Evolutionary conservation across 2,329 filamentous ascomycete species (phyloP), one percentile per base, ranked within the genome.

Genomic region (Colletotrichum agaves): DNA sequence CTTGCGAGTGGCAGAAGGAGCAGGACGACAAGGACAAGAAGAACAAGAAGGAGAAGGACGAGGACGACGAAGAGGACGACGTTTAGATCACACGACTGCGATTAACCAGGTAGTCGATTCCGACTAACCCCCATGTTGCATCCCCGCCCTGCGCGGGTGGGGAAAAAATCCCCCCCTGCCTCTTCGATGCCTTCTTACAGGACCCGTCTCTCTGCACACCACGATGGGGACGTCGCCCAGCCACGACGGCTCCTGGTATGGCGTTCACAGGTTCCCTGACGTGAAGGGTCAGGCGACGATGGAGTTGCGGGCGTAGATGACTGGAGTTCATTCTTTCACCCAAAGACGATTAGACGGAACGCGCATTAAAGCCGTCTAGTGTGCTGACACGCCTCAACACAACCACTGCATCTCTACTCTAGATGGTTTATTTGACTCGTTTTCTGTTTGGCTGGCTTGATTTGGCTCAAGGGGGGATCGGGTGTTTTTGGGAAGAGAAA

Each of bases 1-100:
- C 84, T 52, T 81, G 80, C 74, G 83, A 86, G 72, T 82, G 79
- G 81, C 85, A 88, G 71, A 83, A 86, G 73, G 75, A 82, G 53
- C 75, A 84, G 71, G 78, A 79, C 70, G 75, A 80, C 50, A 76
- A 81, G 53, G 78, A 69, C 43, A 64, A 61, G 41, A 68, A 65
- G 47, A 47, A 65, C 2, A 63, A 61, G 41, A 70, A 70, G 67
- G 62, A 69, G 33, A 61, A 69, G 56, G 63, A 68, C 23, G 65
- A 68, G 15, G 64, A 53, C 8, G 75, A 78, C 37, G 71, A 76
- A 11, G 79, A 81, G 53, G 74, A 78, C 64, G 75, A 77, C 67
- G 72, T 60, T 12, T 68, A 68, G 65, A 56, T 39, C 11, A n/a
- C 52, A 21, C 31, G 17, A 11, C 55, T 33, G 10, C 31, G 11